Percentiles rank a stretch among this genome's conserved stretches.
These are phyloP conservation scores for Bolboschoenus planiculmis DNA, from an alignment of 176 grass and related monocot genomes.

Conservation along the genomic window DNA sequence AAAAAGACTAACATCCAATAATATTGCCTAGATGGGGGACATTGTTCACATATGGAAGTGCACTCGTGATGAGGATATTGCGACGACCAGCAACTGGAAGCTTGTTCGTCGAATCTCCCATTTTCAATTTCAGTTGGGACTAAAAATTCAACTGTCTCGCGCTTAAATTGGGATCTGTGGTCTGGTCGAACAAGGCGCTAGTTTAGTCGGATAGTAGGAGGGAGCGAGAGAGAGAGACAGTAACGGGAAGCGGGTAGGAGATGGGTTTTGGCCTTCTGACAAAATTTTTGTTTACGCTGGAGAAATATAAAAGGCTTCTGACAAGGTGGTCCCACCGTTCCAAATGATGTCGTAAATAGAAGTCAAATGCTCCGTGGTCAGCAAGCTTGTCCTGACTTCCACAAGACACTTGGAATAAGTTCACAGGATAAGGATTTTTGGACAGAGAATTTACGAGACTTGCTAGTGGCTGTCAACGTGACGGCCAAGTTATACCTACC, in stretches of 20 bases:
- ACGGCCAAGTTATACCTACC: no score
- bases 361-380: not conserved
- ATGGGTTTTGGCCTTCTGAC: not conserved
- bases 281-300: not conserved
- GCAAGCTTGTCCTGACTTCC: not conserved
- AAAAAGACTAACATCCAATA: constrained; percentile 35
- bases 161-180: not conserved
- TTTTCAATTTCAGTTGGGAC: not conserved
- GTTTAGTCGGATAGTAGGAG: not conserved
- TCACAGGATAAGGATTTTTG: not conserved
- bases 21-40: constrained; percentile 47
- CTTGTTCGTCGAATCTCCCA: constrained; percentile 10
- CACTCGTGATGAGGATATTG: constrained; percentile 48
- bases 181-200: not conserved
- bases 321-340: not conserved
- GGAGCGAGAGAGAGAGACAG: no score
- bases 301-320: not conserved
- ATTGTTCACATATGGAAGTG: constrained; percentile 47
- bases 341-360: not conserved
- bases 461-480: not conserved
- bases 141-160: not conserved
- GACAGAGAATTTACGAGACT: not conserved
- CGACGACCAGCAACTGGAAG: constrained; percentile 35
- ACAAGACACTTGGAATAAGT: not conserved
- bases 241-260: not conserved